Evolutionary conservation across 1,139 yeast genomes (phyloP), one percentile per base, ranked within the genome.

Genomic region (Saccharomycopsis phalli): DNA sequence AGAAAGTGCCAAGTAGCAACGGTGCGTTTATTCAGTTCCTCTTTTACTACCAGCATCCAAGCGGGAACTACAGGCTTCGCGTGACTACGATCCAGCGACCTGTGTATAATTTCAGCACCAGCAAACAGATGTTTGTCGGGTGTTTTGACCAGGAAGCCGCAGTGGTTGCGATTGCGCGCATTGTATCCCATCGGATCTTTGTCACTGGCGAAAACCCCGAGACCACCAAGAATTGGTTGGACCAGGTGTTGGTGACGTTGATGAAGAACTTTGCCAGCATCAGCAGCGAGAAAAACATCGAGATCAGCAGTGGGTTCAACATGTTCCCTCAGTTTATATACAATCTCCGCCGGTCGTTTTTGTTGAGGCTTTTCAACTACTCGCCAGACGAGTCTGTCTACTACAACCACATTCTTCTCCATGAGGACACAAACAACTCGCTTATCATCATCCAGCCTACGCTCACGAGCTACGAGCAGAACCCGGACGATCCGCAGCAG

Each of bases 351-450:
- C 65, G 91, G 44, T 76, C 86, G 2, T 81, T 74, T 40, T 75
- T 81, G 51, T 65, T 81, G 25, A 78, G 75, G 53, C 78, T 80
- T 23, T 81, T 81, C 60, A 78, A 78, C 56, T 76, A 75, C 51
- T 81, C 91, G 1, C 93, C 93, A 0, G 93, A 81, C 59, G 93
- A 81, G 57, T 77, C 87, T 2, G 68, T 78, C 29, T 81, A 70
- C 57, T 70, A 77, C 45, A 68, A 87, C 50, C 88, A 80, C 53
- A 62, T 74, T 11, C 71, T 80, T 52, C 62, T 73, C 60, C 76
- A 75, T 34, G 88, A 81, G 54, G 87, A 81, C 53, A 69, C 75
- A 6, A 66, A 69, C 38, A 80, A 79, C 53, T 68, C 82, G 2
- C 63, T 81, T 46, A 69, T 77, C 26, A 81, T 81, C 84, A 75